Conservation (phyloP, 2,329 filamentous ascomycete species). For the Pyrenophora graminea region DNA sequence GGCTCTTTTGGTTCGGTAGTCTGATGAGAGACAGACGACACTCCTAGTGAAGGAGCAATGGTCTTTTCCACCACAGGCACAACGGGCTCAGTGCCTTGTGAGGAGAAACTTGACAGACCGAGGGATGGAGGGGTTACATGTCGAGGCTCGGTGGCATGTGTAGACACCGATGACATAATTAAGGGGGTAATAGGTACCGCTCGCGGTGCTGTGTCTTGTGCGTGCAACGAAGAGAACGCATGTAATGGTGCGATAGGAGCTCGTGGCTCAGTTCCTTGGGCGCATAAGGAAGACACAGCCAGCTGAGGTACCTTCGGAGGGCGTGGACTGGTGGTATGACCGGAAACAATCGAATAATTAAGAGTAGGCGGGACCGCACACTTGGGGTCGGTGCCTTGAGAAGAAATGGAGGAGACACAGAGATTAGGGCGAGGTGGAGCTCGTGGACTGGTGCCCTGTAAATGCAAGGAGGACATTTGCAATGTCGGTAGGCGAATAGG, state of each 20-base stretch:
- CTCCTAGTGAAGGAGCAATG: constrained; percentile 29
- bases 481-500: constrained; percentile 20
- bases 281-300: constrained; percentile 20
- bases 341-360: constrained; percentile 33
- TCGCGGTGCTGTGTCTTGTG: constrained; percentile 29
- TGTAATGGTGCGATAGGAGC: constrained; percentile 16
- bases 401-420: constrained; percentile 27
- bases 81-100: constrained; percentile 32
- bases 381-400: constrained; percentile 30
- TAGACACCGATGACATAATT: constrained; percentile 28
- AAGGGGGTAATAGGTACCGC: constrained; percentile 19
- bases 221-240: constrained; percentile 25
- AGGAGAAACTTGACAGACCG: constrained; percentile 24
- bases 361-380: constrained; percentile 20
- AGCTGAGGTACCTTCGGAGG: constrained; percentile 22
- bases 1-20: constrained; percentile 34
- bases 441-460: constrained; percentile 34
- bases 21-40: constrained; percentile 36
- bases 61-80: constrained; percentile 37
- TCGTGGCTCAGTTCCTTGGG: constrained; percentile 32
- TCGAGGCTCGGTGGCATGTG: constrained; percentile 34
- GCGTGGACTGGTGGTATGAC: constrained; percentile 31
- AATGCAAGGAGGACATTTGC: constrained; percentile 33
- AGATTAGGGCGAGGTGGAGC: constrained; percentile 21
- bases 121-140: constrained; percentile 18